Evolutionary conservation across 805 yeast species (phyloP), one percentile per base, ranked within the genome.

Genomic region (Priceomyces haplophilus): DNA sequence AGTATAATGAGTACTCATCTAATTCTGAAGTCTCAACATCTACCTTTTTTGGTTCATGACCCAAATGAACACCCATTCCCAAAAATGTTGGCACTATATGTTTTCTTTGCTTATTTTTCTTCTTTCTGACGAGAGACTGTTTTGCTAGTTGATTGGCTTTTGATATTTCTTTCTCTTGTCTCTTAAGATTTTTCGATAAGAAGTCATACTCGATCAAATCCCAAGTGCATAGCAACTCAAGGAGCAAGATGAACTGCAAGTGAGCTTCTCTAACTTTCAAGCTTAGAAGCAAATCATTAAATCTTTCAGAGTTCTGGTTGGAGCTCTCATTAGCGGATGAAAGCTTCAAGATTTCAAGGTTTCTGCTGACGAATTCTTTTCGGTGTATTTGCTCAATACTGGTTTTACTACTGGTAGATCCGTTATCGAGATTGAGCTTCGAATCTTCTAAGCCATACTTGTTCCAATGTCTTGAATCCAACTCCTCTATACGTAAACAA

Each of bases 241-340:
- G 49, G 2, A 76, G 47, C 0, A 78, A 46, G 2, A 80, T 49
- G 0, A 78, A 61, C 51, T 80, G 85, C 24, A 80, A 53, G 47
- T 79, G 82, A 1, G 81, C 75, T 48, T 80, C 85, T 27, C 83
- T 60, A 2, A 75, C 63, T 47, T 79, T 80, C 44, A 79, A 60
- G 30, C 71, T 67, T 30, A 63, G 55, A 2, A 66, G 52, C 1
- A 74, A 45, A 12, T 59, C 65, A 1, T 51, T 52, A 1, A 62
- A 32, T 61, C 61, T 6, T 49, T 52, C 12, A 30, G 43, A 7
- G 31, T 40, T 17, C 21, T 31, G 10, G 21, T 57, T 3, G 54
- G 24, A 35, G 62, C 58, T 3, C 55, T 43, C 34, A n/a, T 43
- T 33, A 35, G 20, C 10, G 11, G 31, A 27, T 11, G n/a, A 12